These are phyloP conservation scores for Coccomyxa sp. DNA, from an alignment of 139 green algal species.

Conservation along the genomic window DNA sequence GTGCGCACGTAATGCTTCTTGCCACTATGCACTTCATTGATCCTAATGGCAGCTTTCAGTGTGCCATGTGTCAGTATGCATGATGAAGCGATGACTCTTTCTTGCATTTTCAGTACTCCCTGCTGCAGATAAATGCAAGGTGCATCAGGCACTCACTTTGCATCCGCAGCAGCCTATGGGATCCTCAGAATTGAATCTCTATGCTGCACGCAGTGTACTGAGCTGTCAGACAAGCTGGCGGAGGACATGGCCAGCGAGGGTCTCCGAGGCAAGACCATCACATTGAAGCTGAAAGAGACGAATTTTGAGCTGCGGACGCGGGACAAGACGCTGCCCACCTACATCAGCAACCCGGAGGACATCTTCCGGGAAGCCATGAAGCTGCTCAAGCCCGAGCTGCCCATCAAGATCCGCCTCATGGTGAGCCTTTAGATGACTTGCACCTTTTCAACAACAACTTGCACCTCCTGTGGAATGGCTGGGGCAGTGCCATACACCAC, in stretches of 20 bases:
- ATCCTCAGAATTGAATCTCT: not conserved
- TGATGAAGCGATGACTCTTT: no score
- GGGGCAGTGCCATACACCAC: not conserved
- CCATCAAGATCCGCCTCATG: constrained; percentile 73
- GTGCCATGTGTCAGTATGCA: not conserved
- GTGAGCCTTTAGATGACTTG: constrained; percentile 66
- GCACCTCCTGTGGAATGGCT: constrained; percentile 17
- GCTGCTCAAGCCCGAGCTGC: constrained; percentile 70
- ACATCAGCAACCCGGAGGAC: constrained; percentile 43
- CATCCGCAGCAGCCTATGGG: not conserved
- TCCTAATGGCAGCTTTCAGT: not conserved
- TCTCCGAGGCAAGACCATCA: constrained; percentile 71
- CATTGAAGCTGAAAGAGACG: constrained; percentile 80
- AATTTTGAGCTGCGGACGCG: constrained; percentile 56
- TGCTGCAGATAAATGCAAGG: not conserved
- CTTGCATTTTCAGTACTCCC: no score
- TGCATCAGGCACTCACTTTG: not conserved
- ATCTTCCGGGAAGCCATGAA: constrained; percentile 51
- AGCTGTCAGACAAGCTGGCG: constrained; percentile 61
- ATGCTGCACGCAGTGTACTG: constrained; percentile 11
- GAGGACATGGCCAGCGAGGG: constrained; percentile 61
- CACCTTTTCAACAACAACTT: not conserved
- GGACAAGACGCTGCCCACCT: constrained; percentile 46
- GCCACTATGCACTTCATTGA: not conserved
- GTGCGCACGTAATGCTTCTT: not conserved